Evolutionary conservation across 1,284 basidiomycete genomes (phyloP).

Genomic region (Cystobasidium slooffiae): DNA sequence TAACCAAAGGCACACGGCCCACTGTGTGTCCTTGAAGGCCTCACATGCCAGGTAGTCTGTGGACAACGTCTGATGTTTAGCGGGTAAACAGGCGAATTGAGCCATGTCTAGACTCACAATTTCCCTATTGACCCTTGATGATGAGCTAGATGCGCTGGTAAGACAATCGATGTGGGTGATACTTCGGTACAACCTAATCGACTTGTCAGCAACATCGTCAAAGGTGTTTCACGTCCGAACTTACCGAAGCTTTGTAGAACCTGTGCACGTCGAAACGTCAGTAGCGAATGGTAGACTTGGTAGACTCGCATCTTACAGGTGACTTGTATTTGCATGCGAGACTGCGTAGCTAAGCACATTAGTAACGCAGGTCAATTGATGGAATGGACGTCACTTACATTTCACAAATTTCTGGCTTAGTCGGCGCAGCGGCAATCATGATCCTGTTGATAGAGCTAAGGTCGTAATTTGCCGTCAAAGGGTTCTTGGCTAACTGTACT

Average conservation of each 20-base stretch:
- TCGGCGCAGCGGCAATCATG: conserved; percentile 40
- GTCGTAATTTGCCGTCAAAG: conserved; percentile 48
- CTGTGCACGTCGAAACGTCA: not conserved
- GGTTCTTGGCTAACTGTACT: conserved; percentile 49
- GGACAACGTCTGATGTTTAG: not conserved
- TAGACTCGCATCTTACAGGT: not conserved
- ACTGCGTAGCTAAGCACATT: not conserved
- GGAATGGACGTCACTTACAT: not conserved
- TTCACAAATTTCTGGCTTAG: conserved; percentile 29
- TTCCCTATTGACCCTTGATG: conserved; percentile 8
- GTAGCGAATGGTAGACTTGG: not conserved
- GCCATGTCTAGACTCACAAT: not conserved
- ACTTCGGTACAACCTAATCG: conserved; percentile 12
- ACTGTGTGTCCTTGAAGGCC: not conserved
- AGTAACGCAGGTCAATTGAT: not conserved
- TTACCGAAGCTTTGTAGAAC: conserved; percentile 20
- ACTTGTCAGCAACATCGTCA: not conserved
- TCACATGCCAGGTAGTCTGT: conserved; percentile 23
- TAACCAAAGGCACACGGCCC: not conserved
- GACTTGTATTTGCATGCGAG: conserved; percentile 19
- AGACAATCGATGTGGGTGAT: conserved; percentile 5
- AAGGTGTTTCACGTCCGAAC: not conserved
- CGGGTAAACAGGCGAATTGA: not conserved
- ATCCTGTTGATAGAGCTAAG: conserved; percentile 46
- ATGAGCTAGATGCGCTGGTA: conserved; percentile 17